phyloP scores from a whole-genome alignment of 2,329 filamentous ascomycete genomes.

The Paracamarosporium sp. region DNA sequence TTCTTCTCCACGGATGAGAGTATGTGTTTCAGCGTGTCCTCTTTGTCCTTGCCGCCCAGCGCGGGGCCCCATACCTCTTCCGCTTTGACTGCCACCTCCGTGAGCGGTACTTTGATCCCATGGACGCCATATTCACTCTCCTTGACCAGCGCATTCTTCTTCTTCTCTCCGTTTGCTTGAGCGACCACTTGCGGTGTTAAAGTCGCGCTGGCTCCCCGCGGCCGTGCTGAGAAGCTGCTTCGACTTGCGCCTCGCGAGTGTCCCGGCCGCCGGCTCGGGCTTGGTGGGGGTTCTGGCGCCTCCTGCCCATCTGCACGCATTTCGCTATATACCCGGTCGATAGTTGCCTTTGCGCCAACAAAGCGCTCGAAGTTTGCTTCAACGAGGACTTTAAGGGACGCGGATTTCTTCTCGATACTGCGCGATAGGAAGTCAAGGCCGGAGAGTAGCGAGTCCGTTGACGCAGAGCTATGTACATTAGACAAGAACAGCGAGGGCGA shows the following conservation, averaged over 20 bases:
- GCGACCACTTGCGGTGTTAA: constrained; percentile 40
- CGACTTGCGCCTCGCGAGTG: constrained; percentile 74
- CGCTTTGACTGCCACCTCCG: constrained; percentile 91
- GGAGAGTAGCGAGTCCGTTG: constrained; percentile 78
- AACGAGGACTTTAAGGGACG: constrained; percentile 92
- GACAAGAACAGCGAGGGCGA: constrained; percentile 91
- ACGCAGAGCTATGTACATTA: constrained; percentile 85
- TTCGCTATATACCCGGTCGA: constrained; percentile 98
- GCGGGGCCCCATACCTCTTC: constrained; percentile 98
- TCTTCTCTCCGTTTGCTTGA: constrained; percentile 59
- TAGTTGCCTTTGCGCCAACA: constrained; percentile 94
- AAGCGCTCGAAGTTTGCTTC: constrained; percentile 99
- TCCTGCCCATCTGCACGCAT: constrained; percentile 77
- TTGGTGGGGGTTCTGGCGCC: constrained; percentile 40
- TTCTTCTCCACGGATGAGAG: constrained; percentile 78
- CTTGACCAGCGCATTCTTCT: constrained; percentile 90
- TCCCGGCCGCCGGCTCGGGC: constrained; percentile 53
- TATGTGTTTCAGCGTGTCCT: constrained; percentile 82
- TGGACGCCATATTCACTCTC: constrained; percentile 67
- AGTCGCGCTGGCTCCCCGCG: constrained; percentile 43
- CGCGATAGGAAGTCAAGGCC: constrained; percentile 86
- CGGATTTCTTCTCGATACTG: constrained; percentile 97
- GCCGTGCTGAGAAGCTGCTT: constrained; percentile 61
- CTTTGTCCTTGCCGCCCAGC: constrained; percentile 87
- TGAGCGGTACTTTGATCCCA: constrained; percentile 80